phyloP scores from a whole-genome alignment of 2,329 filamentous ascomycete genomes.

The Fusarium sp. region DNA sequence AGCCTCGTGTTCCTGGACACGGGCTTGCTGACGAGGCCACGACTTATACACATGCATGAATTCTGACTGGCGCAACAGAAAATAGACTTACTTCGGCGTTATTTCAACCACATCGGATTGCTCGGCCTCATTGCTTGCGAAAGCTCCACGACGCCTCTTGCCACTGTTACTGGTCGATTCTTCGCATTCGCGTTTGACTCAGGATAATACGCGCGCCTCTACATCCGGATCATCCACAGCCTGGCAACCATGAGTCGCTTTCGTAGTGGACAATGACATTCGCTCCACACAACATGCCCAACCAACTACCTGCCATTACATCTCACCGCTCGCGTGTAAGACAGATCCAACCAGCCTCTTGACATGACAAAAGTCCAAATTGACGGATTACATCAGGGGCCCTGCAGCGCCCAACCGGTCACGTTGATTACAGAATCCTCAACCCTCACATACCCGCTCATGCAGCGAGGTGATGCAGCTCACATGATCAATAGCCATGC shows the following conservation, averaged over 20 bases:
- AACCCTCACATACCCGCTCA: neutral
- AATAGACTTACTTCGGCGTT: constrained; percentile 5
- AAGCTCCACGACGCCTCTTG: constrained; percentile 37
- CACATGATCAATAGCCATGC: constrained; percentile 37
- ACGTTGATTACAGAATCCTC: constrained; percentile 15
- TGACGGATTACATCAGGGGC: constrained; percentile 1
- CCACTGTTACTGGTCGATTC: constrained; percentile 24
- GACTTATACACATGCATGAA: constrained; percentile 28
- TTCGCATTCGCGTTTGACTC: constrained; percentile 20
- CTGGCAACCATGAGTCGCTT: neutral
- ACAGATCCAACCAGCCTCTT: constrained; percentile 24
- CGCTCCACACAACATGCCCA: constrained; percentile 19
- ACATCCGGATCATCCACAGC: constrained; percentile 4
- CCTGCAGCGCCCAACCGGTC: constrained; percentile 17
- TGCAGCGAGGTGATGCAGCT: constrained; percentile 4
- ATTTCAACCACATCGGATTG: constrained; percentile 19
- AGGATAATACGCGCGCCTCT: constrained; percentile 5
- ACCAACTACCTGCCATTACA: constrained; percentile 23
- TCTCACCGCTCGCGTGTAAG: constrained; percentile 32
- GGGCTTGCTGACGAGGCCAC: constrained; percentile 40
- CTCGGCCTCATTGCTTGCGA: constrained; percentile 35
- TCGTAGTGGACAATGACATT: constrained; percentile 31
- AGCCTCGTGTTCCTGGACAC: constrained; percentile 28
- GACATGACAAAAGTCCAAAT: constrained; percentile 14
- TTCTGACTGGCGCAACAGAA: constrained; percentile 16